These are phyloP conservation scores for Solanum okadae DNA, from an alignment of 257 asterid genomes.

Conservation along the genomic window DNA sequence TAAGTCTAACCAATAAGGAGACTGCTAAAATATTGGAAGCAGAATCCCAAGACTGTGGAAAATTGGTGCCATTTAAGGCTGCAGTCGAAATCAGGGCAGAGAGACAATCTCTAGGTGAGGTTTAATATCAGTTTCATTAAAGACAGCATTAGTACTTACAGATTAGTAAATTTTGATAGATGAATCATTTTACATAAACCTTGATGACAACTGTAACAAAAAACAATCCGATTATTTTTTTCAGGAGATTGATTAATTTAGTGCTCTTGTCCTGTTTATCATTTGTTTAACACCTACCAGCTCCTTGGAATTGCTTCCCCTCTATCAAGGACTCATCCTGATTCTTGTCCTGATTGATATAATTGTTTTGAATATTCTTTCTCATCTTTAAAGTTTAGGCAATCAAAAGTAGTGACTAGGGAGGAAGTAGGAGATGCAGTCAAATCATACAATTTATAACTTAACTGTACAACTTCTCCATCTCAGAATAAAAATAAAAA, in stretches of 20 bases:
- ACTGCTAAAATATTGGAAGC: constrained; percentile 42
- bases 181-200: not conserved
- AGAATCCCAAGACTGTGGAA: constrained; percentile 33
- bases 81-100: constrained; percentile 25
- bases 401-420: not conserved
- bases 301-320: not conserved
- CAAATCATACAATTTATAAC: not conserved
- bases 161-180: not conserved
- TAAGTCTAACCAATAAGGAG: constrained; percentile 37
- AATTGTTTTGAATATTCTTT: not conserved
- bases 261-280: not conserved
- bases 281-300: not conserved
- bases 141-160: not conserved
- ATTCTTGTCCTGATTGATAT: not conserved
- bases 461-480: not conserved
- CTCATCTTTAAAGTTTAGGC: not conserved
- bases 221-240: not conserved
- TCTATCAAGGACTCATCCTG: not conserved
- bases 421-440: not conserved
- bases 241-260: not conserved
- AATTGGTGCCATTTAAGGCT: constrained; percentile 44
- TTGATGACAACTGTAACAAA: not conserved
- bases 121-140: not conserved
- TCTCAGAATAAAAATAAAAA: not conserved
- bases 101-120: not conserved